These are phyloP conservation scores for Rubia balearica DNA, from an alignment of 305 asterid genomes.

Conservation along the genomic window DNA sequence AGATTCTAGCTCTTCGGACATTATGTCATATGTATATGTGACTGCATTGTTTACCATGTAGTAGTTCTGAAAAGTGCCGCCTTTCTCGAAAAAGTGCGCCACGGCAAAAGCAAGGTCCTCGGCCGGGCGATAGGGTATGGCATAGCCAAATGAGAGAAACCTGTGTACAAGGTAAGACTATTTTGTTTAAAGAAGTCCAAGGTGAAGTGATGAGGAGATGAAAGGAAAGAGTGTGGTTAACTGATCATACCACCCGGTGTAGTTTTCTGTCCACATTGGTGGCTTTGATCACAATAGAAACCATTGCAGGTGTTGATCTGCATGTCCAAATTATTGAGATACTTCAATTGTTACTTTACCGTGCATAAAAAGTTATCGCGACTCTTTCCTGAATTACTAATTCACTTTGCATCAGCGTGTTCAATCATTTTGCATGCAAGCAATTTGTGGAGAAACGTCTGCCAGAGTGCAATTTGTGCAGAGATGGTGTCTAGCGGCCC, in stretches of 20 bases:
- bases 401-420: too few relatives aligned
- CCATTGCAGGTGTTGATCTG: slow-evolving; percentile 92
- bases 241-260: slow-evolving; percentile 56
- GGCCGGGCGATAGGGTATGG: slow-evolving; percentile 73
- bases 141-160: slow-evolving; percentile 80
- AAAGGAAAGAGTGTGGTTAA: not conserved
- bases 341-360: too few relatives aligned
- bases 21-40: not conserved
- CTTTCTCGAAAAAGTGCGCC: slow-evolving; percentile 71
- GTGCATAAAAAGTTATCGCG: too few relatives aligned
- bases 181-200: slow-evolving; percentile 11
- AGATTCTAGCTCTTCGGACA: not conserved
- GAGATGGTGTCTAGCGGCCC: too few relatives aligned
- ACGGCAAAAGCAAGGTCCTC: slow-evolving; percentile 86
- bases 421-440: too few relatives aligned
- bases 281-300: slow-evolving; percentile 75
- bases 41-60: slow-evolving; percentile 46
- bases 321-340: slow-evolving; percentile 13
- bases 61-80: slow-evolving; percentile 83
- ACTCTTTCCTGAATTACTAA: too few relatives aligned
- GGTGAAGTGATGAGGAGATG: not conserved
- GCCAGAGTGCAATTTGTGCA: too few relatives aligned
- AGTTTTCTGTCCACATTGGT: slow-evolving; percentile 84
- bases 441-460: too few relatives aligned
- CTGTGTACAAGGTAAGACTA: slow-evolving; percentile 26